Conservation (phyloP, 164 flowering plant species). For the Annona cherimola region DNA sequence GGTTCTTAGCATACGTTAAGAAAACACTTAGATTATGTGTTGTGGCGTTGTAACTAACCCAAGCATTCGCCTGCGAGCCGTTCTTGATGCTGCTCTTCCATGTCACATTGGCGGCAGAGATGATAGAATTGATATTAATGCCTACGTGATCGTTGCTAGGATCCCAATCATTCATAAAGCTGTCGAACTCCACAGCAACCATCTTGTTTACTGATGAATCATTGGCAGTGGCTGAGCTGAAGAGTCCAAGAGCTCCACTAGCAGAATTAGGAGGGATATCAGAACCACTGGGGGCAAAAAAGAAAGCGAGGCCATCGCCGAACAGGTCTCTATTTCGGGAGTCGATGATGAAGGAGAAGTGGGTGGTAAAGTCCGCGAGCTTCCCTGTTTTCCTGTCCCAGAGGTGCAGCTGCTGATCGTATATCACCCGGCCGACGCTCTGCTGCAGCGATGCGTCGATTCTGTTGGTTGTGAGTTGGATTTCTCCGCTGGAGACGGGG, state of each 20-base stretch:
- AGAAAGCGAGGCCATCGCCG: slow-evolving; percentile 58
- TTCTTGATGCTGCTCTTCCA: slow-evolving; percentile 49
- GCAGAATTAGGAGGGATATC: slow-evolving; percentile 13
- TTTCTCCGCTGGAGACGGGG: neutral
- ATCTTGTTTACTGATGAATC: slow-evolving; percentile 11
- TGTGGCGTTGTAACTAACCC: slow-evolving; percentile 24
- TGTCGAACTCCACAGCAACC: slow-evolving; percentile 63
- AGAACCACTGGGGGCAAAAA: slow-evolving; percentile 34
- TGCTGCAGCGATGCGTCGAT: neutral
- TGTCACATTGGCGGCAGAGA: slow-evolving; percentile 20
- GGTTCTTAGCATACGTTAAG: slow-evolving; percentile 34
- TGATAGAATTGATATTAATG: slow-evolving; percentile 41
- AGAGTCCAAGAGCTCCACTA: slow-evolving; percentile 28
- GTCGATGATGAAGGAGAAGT: slow-evolving; percentile 38
- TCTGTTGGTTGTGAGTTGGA: slow-evolving; percentile 25
- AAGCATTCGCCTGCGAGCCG: slow-evolving; percentile 41
- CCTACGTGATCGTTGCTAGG: slow-evolving; percentile 45
- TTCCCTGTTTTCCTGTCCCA: slow-evolving; percentile 31
- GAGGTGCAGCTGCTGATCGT: slow-evolving; percentile 26
- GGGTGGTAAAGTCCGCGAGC: slow-evolving; percentile 39
- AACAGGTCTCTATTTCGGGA: neutral
- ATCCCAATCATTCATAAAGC: slow-evolving; percentile 35
- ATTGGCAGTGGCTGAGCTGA: slow-evolving; percentile 2
- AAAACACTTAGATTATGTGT: slow-evolving; percentile 33
- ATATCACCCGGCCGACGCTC: slow-evolving; percentile 33